phyloP scores from a whole-genome alignment of 768 basidiomycete species.

The Albatrellus ellisii region DNA sequence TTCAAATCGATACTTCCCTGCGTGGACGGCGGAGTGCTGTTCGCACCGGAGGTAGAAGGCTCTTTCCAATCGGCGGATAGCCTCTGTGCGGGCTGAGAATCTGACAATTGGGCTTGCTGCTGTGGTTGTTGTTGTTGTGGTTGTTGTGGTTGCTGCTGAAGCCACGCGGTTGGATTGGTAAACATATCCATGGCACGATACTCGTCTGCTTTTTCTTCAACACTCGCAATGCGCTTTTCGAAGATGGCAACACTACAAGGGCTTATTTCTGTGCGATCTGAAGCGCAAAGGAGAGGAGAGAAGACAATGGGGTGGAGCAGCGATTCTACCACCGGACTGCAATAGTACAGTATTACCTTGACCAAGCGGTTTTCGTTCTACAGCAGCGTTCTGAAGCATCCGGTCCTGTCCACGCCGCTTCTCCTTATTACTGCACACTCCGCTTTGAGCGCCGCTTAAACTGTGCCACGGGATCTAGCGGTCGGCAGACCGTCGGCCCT shows the following conservation, averaged over 20 bases:
- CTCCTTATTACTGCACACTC: constrained; percentile 5
- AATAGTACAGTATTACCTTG: neutral
- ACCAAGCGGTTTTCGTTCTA: constrained; percentile 1
- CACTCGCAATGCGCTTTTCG: constrained; percentile 12
- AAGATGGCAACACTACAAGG: constrained; percentile 10
- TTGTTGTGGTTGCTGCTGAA: constrained; percentile 21
- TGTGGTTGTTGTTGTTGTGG: neutral
- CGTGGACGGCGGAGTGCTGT: constrained; percentile 13
- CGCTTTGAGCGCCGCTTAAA: constrained; percentile 10
- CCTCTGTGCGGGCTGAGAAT: constrained; percentile 4
- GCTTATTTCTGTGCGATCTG: constrained; percentile 12
- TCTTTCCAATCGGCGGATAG: constrained; percentile 24
- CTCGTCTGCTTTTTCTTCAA: constrained; percentile 24
- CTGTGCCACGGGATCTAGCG: neutral
- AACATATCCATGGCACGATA: constrained; percentile 30
- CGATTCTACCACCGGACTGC: neutral
- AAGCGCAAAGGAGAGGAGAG: constrained; percentile 11
- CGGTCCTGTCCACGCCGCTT: neutral
- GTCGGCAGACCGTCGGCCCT: neutral
- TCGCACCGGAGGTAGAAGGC: constrained; percentile 15
- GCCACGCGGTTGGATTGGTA: constrained; percentile 29
- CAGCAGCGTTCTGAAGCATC: neutral
- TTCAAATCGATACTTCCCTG: constrained; percentile 12
- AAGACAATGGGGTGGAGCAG: constrained; percentile 9
- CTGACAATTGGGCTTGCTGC: constrained; percentile 6